A percentile compares a stretch with the other conserved stretches of the same genome.
Evolutionary conservation across 345 rosid genomes (phyloP).

Genomic region (Streptanthus diversifolius): DNA sequence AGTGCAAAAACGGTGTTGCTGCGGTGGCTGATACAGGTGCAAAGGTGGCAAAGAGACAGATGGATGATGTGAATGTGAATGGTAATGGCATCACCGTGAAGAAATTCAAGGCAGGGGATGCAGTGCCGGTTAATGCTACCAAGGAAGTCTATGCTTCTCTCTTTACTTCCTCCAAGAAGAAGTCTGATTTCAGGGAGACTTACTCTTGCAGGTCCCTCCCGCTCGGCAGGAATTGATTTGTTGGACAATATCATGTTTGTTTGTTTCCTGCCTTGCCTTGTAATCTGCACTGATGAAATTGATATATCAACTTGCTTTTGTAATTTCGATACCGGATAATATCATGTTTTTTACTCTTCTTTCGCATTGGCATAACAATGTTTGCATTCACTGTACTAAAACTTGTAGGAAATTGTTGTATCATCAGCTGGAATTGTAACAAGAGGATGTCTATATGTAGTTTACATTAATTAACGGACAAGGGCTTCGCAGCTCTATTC

Average conservation of each 20-base stretch:
- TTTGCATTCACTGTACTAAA: background rate
- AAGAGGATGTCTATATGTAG: conserved; percentile 3
- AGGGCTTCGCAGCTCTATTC: conserved; percentile 11
- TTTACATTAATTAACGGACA: conserved; percentile 22
- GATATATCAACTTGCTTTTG: background rate
- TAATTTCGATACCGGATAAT: background rate
- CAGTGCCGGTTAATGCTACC: conserved; percentile 71
- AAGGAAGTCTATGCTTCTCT: conserved; percentile 88
- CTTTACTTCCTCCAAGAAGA: conserved; percentile 80
- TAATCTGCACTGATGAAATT: background rate
- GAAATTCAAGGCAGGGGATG: conserved; percentile 59
- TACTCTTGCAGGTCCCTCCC: conserved; percentile 79
- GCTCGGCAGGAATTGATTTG: conserved; percentile 70
- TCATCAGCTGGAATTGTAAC: background rate
- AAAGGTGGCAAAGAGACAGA: conserved; percentile 46
- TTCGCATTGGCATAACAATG: background rate
- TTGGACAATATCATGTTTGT: background rate
- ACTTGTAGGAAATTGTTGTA: background rate
- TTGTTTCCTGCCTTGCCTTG: conserved; percentile 7
- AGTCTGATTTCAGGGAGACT: conserved; percentile 70
- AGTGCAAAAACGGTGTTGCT: conserved; percentile 41
- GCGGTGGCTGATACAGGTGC: conserved; percentile 32
- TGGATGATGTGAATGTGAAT: conserved; percentile 46
- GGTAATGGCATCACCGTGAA: conserved; percentile 46
- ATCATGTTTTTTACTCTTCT: background rate